These are phyloP conservation scores for Pleurozium schreberi DNA, from an alignment of 225 moss, liverwort and hornwort species.

Conservation along the genomic window DNA sequence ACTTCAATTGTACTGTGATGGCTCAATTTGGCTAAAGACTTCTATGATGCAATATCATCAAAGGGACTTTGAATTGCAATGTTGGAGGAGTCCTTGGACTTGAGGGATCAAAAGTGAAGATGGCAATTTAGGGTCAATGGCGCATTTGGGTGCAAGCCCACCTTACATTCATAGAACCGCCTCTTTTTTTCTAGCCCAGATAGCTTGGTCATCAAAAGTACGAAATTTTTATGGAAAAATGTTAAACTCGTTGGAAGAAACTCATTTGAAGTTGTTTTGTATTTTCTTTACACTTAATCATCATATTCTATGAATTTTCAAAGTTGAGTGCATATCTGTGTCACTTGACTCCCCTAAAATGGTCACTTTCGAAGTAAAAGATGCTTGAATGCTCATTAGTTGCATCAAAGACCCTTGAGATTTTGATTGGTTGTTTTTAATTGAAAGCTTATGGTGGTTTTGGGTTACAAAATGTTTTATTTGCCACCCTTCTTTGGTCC, in stretches of 20 bases:
- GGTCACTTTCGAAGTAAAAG: not conserved
- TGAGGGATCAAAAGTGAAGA: too few species aligned
- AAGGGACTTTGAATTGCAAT: too few species aligned
- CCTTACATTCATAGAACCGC: not conserved
- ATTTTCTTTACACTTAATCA: too few species aligned
- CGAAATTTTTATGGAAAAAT: not conserved
- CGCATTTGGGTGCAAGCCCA: too few species aligned
- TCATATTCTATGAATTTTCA: not conserved
- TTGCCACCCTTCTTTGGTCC: not conserved
- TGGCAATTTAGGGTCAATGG: too few species aligned
- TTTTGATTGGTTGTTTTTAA: not conserved
- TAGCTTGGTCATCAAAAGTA: not conserved
- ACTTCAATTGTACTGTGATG: too few species aligned
- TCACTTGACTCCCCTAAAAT: accelerated
- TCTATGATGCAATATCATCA: too few species aligned
- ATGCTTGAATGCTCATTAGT: not conserved
- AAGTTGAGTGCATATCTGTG: not conserved
- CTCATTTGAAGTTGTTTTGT: accelerated
- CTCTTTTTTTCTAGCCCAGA: accelerated
- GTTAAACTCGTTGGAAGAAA: not conserved
- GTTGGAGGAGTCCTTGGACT: too few species aligned
- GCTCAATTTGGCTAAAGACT: too few species aligned
- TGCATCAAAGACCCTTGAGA: not conserved
- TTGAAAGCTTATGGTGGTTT: not conserved
- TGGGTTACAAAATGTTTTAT: not conserved